Evolutionary conservation across 805 yeast genomes (phyloP).

Genomic region (Saccharomycopsis olivae): DNA sequence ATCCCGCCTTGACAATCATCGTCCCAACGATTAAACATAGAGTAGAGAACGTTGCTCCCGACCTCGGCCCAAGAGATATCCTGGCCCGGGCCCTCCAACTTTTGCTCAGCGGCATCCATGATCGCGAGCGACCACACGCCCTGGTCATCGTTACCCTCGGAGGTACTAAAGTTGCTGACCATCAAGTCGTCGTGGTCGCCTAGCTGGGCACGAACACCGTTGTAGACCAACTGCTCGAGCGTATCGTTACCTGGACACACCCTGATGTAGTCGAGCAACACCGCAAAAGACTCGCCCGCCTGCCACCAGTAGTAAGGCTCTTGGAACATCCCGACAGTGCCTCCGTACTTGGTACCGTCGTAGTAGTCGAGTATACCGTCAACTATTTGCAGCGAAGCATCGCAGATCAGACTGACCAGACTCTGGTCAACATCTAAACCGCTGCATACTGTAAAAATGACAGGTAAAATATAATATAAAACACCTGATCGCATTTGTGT

Average conservation of each 20-base stretch:
- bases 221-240: slow-evolving; percentile 24
- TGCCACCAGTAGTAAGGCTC: slow-evolving; percentile 44
- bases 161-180: slow-evolving; percentile 36
- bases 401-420: slow-evolving; percentile 25
- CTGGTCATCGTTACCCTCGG: slow-evolving; percentile 43
- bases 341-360: slow-evolving; percentile 32
- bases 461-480: background rate
- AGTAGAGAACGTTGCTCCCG: slow-evolving; percentile 26
- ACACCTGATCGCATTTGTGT: too few relatives aligned
- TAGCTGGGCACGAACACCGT: slow-evolving; percentile 34
- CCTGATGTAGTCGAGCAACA: slow-evolving; percentile 31
- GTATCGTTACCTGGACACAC: slow-evolving; percentile 24
- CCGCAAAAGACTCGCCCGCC: slow-evolving; percentile 42
- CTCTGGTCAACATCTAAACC: background rate
- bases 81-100: slow-evolving; percentile 28
- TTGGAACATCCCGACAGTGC: slow-evolving; percentile 36
- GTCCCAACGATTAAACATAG: slow-evolving; percentile 49
- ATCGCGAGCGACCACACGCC: slow-evolving; percentile 42
- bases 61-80: slow-evolving; percentile 24
- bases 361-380: slow-evolving; percentile 37
- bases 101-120: slow-evolving; percentile 37
- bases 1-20: slow-evolving; percentile 49
- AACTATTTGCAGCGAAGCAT: slow-evolving; percentile 28
- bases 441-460: background rate
- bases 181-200: slow-evolving; percentile 33